Evolutionary conservation across 2,329 filamentous ascomycete genomes (phyloP).

Genomic region (Didymella pomorum): DNA sequence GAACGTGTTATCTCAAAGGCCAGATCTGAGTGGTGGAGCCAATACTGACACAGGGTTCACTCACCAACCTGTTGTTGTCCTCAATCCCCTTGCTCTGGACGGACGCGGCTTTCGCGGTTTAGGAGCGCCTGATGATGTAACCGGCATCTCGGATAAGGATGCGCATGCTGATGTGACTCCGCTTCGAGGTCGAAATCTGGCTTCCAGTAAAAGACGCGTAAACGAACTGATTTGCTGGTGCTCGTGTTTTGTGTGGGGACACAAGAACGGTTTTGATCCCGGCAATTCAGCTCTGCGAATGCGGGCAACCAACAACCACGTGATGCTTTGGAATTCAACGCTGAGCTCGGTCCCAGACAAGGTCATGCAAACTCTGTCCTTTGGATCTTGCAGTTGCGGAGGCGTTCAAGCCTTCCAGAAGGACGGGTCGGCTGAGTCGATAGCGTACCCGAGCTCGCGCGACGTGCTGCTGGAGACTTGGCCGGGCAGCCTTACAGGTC

Average conservation of each 20-base stretch:
- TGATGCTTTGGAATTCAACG: constrained; percentile 7
- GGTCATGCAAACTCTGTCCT: neutral
- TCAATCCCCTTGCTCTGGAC: constrained; percentile 54
- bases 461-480: constrained; percentile 2
- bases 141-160: constrained; percentile 36
- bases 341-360: neutral
- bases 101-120: constrained; percentile 52
- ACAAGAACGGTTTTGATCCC: constrained; percentile 13
- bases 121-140: constrained; percentile 34
- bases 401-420: neutral
- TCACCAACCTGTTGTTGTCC: constrained; percentile 57
- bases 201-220: constrained; percentile 25
- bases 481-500: constrained; percentile 4
- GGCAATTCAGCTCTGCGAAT: constrained; percentile 14
- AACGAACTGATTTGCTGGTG: constrained; percentile 17
- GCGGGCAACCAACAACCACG: constrained; percentile 10
- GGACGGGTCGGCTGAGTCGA: constrained; percentile 5
- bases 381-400: neutral
- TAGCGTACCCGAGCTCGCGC: constrained; percentile 13
- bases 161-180: constrained; percentile 37
- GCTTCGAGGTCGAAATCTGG: constrained; percentile 39
- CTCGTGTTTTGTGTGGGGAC: constrained; percentile 17
- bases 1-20: neutral
- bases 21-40: neutral
- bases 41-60: constrained; percentile 22